Conservation (phyloP, 2,329 filamentous ascomycete species). For the Pseudogymnoascus pannorum region DNA sequence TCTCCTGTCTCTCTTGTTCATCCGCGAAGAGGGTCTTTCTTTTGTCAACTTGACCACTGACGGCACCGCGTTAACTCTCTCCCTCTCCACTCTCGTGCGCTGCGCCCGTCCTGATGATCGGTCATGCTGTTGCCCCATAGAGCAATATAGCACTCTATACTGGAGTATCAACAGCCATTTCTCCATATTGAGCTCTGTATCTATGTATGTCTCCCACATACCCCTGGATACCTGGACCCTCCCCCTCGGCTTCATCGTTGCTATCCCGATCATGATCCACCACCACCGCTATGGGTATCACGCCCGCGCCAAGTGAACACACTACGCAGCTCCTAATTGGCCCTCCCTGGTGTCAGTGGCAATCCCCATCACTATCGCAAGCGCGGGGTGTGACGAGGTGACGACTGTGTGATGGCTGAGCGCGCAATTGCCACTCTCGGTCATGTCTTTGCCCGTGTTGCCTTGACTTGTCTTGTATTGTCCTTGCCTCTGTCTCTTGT, state of each 20-base stretch:
- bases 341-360: neutral
- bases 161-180: neutral
- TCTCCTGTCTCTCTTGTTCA: neutral
- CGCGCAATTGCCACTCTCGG: neutral
- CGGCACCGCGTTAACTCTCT: neutral
- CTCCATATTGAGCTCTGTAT: neutral
- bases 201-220: neutral
- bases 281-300: neutral
- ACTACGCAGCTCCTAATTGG: neutral
- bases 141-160: neutral
- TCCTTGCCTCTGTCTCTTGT: no score
- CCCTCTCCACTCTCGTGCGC: neutral
- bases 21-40: neutral
- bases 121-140: neutral
- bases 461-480: neutral
- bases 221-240: neutral
- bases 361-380: neutral
- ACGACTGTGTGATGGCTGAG: constrained; percentile 2
- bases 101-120: neutral
- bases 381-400: neutral
- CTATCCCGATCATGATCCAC: neutral
- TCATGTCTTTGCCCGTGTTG: neutral
- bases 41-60: neutral
- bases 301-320: neutral
- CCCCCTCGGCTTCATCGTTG: neutral